Evolutionary conservation across 768 basidiomycete genomes (phyloP).

Genomic region (Hemileccinum rubropunctum): DNA sequence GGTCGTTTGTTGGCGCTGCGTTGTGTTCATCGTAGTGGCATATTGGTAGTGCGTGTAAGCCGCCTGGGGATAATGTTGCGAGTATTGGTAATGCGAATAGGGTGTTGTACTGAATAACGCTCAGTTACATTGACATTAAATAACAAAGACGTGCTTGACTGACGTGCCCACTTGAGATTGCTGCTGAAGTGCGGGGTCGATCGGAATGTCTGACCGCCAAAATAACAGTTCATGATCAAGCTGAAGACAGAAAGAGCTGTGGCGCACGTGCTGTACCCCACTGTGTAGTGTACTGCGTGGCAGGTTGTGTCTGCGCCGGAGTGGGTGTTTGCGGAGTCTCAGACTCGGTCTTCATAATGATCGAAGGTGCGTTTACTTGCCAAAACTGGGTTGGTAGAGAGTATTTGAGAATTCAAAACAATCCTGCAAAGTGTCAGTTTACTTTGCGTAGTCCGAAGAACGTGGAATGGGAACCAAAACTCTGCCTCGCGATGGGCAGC

Average conservation of each 20-base stretch:
- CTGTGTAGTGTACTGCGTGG: slow-evolving; percentile 35
- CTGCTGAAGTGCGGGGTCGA: slow-evolving; percentile 67
- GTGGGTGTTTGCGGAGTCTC: slow-evolving; percentile 35
- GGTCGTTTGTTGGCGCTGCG: slow-evolving; percentile 31
- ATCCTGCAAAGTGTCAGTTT: neutral
- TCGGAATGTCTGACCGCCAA: slow-evolving; percentile 50
- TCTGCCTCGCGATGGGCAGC: too few species aligned
- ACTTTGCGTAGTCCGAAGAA: neutral
- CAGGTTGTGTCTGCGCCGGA: slow-evolving; percentile 28
- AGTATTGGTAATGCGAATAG: slow-evolving; percentile 48
- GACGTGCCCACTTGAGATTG: slow-evolving; percentile 49
- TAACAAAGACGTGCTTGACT: slow-evolving; percentile 14
- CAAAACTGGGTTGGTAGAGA: too few species aligned
- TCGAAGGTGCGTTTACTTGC: neutral
- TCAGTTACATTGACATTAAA: slow-evolving; percentile 1
- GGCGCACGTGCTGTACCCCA: slow-evolving; percentile 40
- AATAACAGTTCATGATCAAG: neutral
- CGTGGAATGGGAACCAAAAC: neutral
- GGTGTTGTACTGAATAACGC: slow-evolving; percentile 37
- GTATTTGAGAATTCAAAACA: neutral
- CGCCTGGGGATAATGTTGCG: slow-evolving; percentile 37
- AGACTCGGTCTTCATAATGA: slow-evolving; percentile 43
- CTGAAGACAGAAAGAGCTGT: neutral
- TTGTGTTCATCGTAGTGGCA: slow-evolving; percentile 28
- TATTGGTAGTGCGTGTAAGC: slow-evolving; percentile 45